Evolutionary conservation across 2,329 filamentous ascomycete species (phyloP), one percentile per base, ranked within the genome.

Genomic region (Aspergillus novofumigatus): DNA sequence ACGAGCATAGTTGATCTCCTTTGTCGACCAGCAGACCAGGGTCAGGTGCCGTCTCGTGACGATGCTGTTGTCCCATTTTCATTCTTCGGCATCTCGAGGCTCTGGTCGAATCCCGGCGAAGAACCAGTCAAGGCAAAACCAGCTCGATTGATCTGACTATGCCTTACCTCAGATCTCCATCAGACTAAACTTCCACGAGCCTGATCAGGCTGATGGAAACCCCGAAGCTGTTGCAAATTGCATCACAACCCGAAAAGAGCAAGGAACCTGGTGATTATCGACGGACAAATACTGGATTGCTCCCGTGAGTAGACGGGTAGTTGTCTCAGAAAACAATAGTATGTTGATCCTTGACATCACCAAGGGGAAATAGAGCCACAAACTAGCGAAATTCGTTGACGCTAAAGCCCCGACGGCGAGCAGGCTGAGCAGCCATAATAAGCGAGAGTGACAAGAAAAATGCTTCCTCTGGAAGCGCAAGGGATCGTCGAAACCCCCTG

Each of bases 311-410:
- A 28, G 28, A 56, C 57, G 49, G 47, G 54, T 57, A 52, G 56
- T 51, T 32, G 58, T 60, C 55, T 61, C 59, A 61, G 55, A 58
- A 57, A 55, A 32, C 61, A 59, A 64, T 64, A 64, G 57, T 56
- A 47, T 23, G 62, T 45, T 52, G 61, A 60, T 64, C 62, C 21
- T 49, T 63, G 51, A 64, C 59, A 61, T 59, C 56, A 59, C 51
- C 38, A 35, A 35, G 26, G 32, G 7, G 17, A 47, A 11, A 51
- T 11, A 21, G 26, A 26, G 9, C 26, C 17, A 25, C 10, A 4
- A 17, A 45, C 26, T 49, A 47, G 14, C 23, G 52, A 44, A 23
- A 51, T 42, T 29, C 20, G 32, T 21, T 17, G 21, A 49, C 47
- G 51, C 38, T 35, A 56, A 53, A 54, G 1, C 23, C 44, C 44